phyloP scores from a whole-genome alignment of 495 filamentous ascomycete species.

The Podospora appendiculata region DNA sequence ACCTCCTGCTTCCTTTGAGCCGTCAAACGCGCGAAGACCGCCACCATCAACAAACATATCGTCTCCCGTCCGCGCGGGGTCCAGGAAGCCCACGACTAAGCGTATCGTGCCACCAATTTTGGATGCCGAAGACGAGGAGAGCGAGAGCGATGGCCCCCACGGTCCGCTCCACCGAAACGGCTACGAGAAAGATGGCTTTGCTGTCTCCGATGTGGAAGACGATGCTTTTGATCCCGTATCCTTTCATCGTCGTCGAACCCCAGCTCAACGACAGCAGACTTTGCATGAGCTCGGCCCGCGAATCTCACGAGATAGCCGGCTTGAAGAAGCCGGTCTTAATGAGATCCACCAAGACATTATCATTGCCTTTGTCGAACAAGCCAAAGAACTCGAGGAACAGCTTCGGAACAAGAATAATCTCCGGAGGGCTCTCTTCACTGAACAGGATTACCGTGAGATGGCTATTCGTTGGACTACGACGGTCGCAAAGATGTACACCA shows the following conservation, averaged over 20 bases:
- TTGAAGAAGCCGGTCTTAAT: slow-evolving; percentile 49
- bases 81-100: slow-evolving; percentile 39
- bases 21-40: slow-evolving; percentile 47
- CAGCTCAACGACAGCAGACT: slow-evolving; percentile 12
- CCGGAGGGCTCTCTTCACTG: slow-evolving; percentile 65
- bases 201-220: slow-evolving; percentile 36
- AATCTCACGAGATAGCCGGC: slow-evolving; percentile 61
- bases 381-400: slow-evolving; percentile 55
- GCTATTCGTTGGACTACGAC: slow-evolving; percentile 62
- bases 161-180: slow-evolving; percentile 31
- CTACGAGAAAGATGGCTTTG: slow-evolving; percentile 45
- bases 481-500: slow-evolving; percentile 50
- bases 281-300: slow-evolving; percentile 51
- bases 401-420: slow-evolving; percentile 56
- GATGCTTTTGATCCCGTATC: slow-evolving; percentile 54
- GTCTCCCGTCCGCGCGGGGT: slow-evolving; percentile 54
- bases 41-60: slow-evolving; percentile 78
- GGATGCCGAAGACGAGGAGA: slow-evolving; percentile 27
- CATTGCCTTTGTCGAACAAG: slow-evolving; percentile 63
- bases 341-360: slow-evolving; percentile 43
- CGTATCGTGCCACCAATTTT: slow-evolving; percentile 15
- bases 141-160: slow-evolving; percentile 18
- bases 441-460: slow-evolving; percentile 75
- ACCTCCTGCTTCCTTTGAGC: slow-evolving; percentile 37
- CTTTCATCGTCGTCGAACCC: slow-evolving; percentile 32